These are phyloP conservation scores for Candida chauliodis DNA, from an alignment of 805 yeast genomes.

Conservation along the genomic window DNA sequence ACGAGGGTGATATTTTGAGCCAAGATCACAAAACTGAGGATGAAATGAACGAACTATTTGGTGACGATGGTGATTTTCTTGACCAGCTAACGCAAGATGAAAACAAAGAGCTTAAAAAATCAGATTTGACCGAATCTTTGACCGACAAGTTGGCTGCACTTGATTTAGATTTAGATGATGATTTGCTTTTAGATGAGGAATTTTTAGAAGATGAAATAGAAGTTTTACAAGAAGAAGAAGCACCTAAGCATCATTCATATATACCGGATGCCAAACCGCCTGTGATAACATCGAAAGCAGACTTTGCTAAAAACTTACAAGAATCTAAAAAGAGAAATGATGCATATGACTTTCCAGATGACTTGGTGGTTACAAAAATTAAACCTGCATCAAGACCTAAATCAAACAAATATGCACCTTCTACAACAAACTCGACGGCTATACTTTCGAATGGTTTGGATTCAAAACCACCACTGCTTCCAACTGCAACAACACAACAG, in stretches of 20 bases:
- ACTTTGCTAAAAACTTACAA: conserved; percentile 28
- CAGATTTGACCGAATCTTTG: conserved; percentile 9
- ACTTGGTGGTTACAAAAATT: conserved; percentile 41
- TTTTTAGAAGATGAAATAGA: conserved; percentile 29
- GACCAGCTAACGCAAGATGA: too few relatives aligned
- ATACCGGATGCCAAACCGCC: conserved; percentile 8
- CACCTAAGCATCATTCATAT: conserved; percentile 1
- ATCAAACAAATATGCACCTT: conserved; percentile 20
- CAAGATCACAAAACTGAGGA: too few relatives aligned
- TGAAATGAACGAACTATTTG: background rate
- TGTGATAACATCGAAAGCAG: conserved; percentile 5
- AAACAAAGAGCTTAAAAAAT: background rate
- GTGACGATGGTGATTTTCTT: conserved; percentile 11
- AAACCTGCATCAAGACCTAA: conserved; percentile 35
- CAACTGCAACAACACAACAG: background rate
- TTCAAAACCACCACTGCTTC: background rate
- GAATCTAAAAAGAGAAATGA: conserved; percentile 61
- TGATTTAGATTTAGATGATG: conserved; percentile 26
- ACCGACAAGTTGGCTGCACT: conserved; percentile 8
- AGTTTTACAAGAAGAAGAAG: conserved; percentile 10
- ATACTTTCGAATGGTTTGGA: background rate
- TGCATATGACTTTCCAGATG: conserved; percentile 72
- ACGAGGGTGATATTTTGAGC: too few relatives aligned
- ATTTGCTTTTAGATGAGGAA: conserved; percentile 31
- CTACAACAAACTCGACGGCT: conserved; percentile 3